These are phyloP conservation scores for Alopecurus myosuroides DNA, from an alignment of 176 grass and related monocot genomes.

Conservation along the genomic window DNA sequence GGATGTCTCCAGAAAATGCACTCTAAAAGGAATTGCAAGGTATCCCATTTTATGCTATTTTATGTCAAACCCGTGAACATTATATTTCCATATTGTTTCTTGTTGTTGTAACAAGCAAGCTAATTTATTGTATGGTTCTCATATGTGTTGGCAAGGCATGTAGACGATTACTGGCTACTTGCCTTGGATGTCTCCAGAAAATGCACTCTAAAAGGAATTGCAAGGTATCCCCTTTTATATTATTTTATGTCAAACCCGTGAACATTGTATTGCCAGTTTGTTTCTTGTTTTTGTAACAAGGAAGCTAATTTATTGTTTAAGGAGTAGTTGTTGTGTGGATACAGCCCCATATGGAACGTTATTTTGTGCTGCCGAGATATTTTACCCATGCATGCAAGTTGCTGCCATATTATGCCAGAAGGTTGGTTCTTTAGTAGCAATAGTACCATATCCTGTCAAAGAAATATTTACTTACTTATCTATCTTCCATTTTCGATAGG, in stretches of 20 bases:
- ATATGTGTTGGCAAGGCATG: neutral
- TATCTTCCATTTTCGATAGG: neutral
- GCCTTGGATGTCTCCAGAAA: neutral
- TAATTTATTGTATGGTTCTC: slow-evolving; percentile 1
- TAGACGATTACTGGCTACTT: neutral
- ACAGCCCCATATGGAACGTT: neutral
- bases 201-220: neutral
- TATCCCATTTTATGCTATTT: neutral
- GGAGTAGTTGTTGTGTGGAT: neutral
- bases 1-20: neutral
- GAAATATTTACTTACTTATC: neutral
- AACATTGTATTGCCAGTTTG: neutral
- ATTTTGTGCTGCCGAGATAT: neutral
- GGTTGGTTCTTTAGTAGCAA: neutral
- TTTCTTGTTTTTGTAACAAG: neutral
- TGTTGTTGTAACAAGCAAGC: neutral
- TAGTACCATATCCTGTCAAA: neutral
- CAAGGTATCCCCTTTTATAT: neutral
- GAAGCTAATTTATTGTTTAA: neutral
- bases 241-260: neutral
- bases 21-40: neutral
- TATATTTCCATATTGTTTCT: neutral
- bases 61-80: neutral
- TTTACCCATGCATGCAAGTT: slow-evolving; percentile 4
- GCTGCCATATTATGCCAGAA: neutral